Conservation (phyloP, 148 eudicot genomes). For the Limonium bicolor region DNA sequence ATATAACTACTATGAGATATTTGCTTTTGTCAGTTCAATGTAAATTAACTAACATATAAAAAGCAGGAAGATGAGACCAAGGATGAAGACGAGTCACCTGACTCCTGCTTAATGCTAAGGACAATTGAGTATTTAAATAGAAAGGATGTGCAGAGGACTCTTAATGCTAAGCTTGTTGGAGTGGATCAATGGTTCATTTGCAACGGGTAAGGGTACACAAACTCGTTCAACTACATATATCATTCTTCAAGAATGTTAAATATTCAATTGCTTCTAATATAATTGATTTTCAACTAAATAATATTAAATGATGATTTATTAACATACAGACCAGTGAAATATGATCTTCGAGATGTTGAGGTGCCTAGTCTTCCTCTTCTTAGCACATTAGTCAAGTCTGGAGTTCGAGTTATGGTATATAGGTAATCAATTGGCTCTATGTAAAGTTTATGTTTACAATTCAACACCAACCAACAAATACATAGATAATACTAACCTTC, state of each 20-base stretch:
- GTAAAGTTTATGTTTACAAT: background rate
- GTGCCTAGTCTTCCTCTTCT: conserved; percentile 4
- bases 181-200: conserved; percentile 32
- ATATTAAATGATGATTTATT: too few species aligned
- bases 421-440: background rate
- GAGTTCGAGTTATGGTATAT: conserved; percentile 1
- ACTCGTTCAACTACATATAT: too few species aligned
- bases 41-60: too few species aligned
- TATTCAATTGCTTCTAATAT: too few species aligned
- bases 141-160: conserved; percentile 48
- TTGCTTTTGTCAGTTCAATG: too few species aligned
- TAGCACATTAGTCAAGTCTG: background rate
- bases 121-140: conserved; percentile 38
- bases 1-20: too few species aligned
- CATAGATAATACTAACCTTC: background rate
- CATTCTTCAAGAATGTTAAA: too few species aligned
- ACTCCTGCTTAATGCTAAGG: conserved; percentile 39
- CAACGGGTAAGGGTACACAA: conserved; percentile 44
- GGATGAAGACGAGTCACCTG: too few species aligned
- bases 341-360: background rate
- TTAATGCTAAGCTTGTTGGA: conserved; percentile 55
- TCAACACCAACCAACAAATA: background rate
- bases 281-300: too few species aligned
- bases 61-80: too few species aligned
- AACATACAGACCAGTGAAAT: too few species aligned